A percentile compares a stretch with the other conserved stretches of the same genome.
phyloP scores from a whole-genome alignment of 2,329 filamentous ascomycete genomes.

The Sporothrix protearum region DNA sequence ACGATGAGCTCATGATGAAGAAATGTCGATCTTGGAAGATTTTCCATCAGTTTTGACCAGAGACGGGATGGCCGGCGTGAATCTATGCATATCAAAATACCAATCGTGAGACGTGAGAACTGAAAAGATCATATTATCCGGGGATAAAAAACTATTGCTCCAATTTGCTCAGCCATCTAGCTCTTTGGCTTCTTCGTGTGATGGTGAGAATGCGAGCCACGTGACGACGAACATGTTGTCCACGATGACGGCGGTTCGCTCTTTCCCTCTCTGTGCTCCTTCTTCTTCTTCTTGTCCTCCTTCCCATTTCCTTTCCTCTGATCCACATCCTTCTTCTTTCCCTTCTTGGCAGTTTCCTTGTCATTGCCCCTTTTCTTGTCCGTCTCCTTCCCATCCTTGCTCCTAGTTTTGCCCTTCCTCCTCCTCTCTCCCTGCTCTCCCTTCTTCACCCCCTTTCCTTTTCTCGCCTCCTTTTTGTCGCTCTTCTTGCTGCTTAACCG shows the following conservation, averaged over 20 bases:
- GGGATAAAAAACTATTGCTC: background rate
- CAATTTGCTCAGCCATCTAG: background rate
- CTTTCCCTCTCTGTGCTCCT: background rate
- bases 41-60: background rate
- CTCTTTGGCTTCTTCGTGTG: background rate
- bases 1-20: background rate
- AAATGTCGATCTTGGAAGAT: background rate
- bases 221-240: conserved; percentile 11
- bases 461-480: background rate
- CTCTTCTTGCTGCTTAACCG: conserved; percentile 1
- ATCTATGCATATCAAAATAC: background rate
- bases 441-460: background rate
- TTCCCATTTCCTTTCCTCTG: background rate
- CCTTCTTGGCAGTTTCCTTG: background rate
- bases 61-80: background rate
- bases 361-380: background rate
- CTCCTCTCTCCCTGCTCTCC: background rate
- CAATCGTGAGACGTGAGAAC: background rate
- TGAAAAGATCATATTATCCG: too few relatives aligned
- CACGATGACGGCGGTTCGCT: background rate
- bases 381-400: background rate
- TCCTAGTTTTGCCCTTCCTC: background rate
- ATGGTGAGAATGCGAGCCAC: background rate
- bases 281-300: background rate
- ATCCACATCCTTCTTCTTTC: background rate